Conservation (phyloP, 441 rosid genomes). For the Brassica balearica region DNA sequence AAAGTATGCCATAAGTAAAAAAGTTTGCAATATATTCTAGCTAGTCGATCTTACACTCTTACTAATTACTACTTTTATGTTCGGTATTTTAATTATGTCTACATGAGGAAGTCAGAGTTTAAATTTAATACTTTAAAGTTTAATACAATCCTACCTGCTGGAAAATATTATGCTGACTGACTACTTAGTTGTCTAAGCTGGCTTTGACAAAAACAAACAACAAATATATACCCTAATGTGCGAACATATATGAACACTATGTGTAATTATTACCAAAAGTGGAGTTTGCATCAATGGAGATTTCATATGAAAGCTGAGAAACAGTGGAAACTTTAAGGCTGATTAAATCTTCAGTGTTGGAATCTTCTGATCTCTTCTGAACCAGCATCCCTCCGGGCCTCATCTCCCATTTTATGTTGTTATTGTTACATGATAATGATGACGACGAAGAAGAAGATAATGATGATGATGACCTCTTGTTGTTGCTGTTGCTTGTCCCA, state of each 20-base stretch:
- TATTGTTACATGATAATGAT: slow-evolving; percentile 31
- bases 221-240: not conserved
- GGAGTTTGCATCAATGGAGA: slow-evolving; percentile 79
- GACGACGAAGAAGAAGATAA: slow-evolving; percentile 17
- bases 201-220: not conserved
- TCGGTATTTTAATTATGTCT: not conserved
- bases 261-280: slow-evolving; percentile 67
- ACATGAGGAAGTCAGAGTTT: not conserved
- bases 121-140: not conserved
- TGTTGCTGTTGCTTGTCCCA: slow-evolving; percentile 27
- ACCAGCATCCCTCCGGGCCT: slow-evolving; percentile 98
- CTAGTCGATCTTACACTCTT: not conserved
- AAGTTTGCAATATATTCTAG: not conserved
- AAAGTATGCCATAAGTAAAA: not conserved
- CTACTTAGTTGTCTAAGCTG: no score
- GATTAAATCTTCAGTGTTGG: slow-evolving; percentile 55
- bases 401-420: slow-evolving; percentile 89
- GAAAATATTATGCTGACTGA: no score
- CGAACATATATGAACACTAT: not conserved
- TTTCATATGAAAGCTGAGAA: slow-evolving; percentile 66
- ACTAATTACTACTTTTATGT: not conserved
- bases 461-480: slow-evolving; percentile 30
- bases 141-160: no score
- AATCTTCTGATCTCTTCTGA: slow-evolving; percentile 73
- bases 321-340: slow-evolving; percentile 69